A percentile compares a stretch with the other conserved stretches of the same genome.
Evolutionary conservation across 345 rosid species (phyloP).

Genomic region (Syzygium grande): DNA sequence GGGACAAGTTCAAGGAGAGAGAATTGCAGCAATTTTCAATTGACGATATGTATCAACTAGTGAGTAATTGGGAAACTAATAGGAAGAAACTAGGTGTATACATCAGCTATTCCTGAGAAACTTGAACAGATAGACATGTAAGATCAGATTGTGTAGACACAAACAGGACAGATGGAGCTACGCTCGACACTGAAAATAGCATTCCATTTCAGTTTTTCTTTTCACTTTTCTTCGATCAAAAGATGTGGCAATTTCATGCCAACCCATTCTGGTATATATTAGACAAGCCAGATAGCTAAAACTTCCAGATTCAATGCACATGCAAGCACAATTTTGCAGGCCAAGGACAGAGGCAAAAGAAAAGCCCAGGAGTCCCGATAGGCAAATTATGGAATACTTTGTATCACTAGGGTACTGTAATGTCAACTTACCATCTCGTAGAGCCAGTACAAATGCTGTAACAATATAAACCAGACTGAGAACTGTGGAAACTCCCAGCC

Average conservation of each 20-base stretch:
- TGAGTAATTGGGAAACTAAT: neutral
- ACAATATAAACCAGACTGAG: slow-evolving; percentile 53
- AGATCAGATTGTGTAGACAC: neutral
- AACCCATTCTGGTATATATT: neutral
- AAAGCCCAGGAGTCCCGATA: neutral
- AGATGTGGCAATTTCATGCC: neutral
- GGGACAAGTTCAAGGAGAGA: neutral
- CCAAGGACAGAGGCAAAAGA: neutral
- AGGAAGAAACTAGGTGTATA: neutral
- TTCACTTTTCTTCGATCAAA: neutral
- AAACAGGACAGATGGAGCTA: neutral
- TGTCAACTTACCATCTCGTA: slow-evolving; percentile 50
- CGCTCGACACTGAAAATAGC: neutral
- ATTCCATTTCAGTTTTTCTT: neutral
- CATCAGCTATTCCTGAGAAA: neutral
- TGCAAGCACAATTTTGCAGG: neutral
- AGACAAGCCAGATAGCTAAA: neutral
- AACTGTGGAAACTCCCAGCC: slow-evolving; percentile 84
- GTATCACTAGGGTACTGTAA: neutral
- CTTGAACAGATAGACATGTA: neutral
- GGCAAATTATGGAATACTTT: neutral
- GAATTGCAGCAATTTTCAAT: neutral
- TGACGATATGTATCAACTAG: neutral
- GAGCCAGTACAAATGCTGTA: slow-evolving; percentile 46
- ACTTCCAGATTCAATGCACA: neutral